A percentile compares a stretch with the other conserved stretches of the same genome.
phyloP scores from a whole-genome alignment of 495 filamentous ascomycete genomes.

The Xylaria nigripes region DNA sequence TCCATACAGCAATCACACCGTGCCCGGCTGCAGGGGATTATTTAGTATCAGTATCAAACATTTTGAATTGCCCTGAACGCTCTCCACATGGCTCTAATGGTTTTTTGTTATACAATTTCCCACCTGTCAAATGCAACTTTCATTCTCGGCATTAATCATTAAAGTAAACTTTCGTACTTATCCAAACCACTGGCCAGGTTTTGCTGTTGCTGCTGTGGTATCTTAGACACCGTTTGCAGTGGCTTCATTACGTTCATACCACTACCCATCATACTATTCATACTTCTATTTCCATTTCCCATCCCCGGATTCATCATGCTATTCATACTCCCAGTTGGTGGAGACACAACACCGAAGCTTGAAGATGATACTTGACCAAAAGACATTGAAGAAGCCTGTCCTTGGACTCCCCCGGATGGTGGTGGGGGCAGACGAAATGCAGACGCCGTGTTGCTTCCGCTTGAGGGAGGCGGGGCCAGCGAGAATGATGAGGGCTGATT shows the following conservation, averaged over 20 bases:
- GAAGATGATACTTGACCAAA: slow-evolving; percentile 11
- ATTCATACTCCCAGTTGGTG: slow-evolving; percentile 16
- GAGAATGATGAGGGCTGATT: slow-evolving; percentile 37
- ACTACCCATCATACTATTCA: slow-evolving; percentile 21
- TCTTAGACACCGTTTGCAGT: slow-evolving; percentile 9
- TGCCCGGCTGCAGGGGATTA: too few species aligned
- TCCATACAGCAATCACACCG: too few species aligned
- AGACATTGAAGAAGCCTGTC: slow-evolving; percentile 11
- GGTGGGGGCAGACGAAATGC: slow-evolving; percentile 38
- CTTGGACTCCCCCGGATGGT: slow-evolving; percentile 25
- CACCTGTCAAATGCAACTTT: background rate
- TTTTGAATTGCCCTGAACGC: background rate
- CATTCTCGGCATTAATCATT: background rate
- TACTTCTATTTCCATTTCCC: slow-evolving; percentile 16
- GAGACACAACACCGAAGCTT: slow-evolving; percentile 12
- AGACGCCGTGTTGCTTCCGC: slow-evolving; percentile 14
- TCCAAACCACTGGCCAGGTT: slow-evolving; percentile 57
- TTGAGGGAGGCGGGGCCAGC: slow-evolving; percentile 40
- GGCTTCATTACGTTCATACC: slow-evolving; percentile 16
- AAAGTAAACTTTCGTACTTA: slow-evolving; percentile 75
- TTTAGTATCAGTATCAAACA: background rate
- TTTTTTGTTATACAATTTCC: background rate
- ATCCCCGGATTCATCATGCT: slow-evolving; percentile 22
- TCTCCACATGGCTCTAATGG: background rate
- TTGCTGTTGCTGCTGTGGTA: slow-evolving; percentile 25